phyloP scores from a whole-genome alignment of 2,329 filamentous ascomycete species.

The Cadophora sp. region DNA sequence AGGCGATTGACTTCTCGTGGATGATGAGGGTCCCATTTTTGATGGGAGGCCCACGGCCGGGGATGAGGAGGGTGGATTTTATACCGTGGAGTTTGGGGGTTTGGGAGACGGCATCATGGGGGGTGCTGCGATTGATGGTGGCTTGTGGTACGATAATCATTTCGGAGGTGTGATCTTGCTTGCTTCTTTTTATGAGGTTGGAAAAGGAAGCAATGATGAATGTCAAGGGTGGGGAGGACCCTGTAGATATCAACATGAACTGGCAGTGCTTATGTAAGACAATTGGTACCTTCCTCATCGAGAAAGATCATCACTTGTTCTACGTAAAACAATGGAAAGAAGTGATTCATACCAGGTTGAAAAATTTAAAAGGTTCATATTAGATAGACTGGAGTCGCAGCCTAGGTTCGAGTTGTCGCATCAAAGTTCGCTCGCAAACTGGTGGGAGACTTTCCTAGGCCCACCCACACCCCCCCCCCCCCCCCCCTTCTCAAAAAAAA shows the following conservation, averaged over 20 bases:
- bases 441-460: too few species aligned
- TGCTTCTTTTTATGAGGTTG: not conserved
- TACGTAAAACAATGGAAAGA: too few species aligned
- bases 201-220: too few species aligned
- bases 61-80: constrained; percentile 49
- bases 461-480: too few species aligned
- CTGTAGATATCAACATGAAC: not conserved
- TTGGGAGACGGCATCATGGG: not conserved
- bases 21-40: constrained; percentile 49
- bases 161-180: not conserved
- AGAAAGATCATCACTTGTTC: not conserved
- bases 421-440: too few species aligned
- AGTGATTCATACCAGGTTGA: not conserved
- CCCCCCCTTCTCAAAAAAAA: too few species aligned
- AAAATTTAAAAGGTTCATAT: too few species aligned
- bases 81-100: constrained; percentile 24
- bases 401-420: too few species aligned
- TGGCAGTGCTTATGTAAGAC: not conserved
- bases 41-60: constrained; percentile 53
- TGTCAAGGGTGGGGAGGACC: not conserved
- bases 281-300: not conserved
- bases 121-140: not conserved
- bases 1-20: constrained; percentile 49
- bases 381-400: too few species aligned
- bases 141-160: constrained; percentile 2